Evolutionary conservation across 805 yeast species (phyloP), one percentile per base, ranked within the genome.

Genomic region (Sugiyamaella chiloensis): DNA sequence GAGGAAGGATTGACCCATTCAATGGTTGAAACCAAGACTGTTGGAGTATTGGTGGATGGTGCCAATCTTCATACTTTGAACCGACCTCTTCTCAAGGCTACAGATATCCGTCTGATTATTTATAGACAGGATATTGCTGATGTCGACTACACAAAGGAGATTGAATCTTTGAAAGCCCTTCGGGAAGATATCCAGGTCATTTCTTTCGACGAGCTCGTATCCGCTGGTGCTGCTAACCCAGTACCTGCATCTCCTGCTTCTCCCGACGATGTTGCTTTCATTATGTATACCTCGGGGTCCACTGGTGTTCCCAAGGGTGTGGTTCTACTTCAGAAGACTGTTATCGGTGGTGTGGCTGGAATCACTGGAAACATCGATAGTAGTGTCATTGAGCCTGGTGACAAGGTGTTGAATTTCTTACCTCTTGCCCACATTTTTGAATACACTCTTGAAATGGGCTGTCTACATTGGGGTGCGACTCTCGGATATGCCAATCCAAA

Each of bases 391-490:
- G 68, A 61, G 48, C 68, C 70, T 19, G 66, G 67, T 29, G 98
- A 93, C 69, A 76, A 88, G 57, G 71, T 91, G 53, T 80, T 93
- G 66, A 84, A 90, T 14, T 90, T 91, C 66, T 78, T 93, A 64
- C 99, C 99, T 9, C 77, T 93, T 61, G 99, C 99, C 6, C 99
- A 93, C 64, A 93, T 93, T 59, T 87, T 93, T 59, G 99, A 93
- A 72, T 74, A 88, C 68, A 87, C 80, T 3, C 89, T 93, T 55
- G 99, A 93, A 72, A 72, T 89, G 60, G 67, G 79, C 24, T 62
- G 78, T 30, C 79, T 93, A 58, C 81, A 80, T 73, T 93, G 97
- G 98, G 98, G 98, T 64, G 83, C 86, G 47, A 66, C 79, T 47
- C 66, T 86, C 39, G 98, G 98, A 58, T 93, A 93, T 70, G 98